Evolutionary conservation across 2,329 filamentous ascomycete genomes (phyloP), one percentile per base, ranked within the genome.

Genomic region (Anthostomella pinea): DNA sequence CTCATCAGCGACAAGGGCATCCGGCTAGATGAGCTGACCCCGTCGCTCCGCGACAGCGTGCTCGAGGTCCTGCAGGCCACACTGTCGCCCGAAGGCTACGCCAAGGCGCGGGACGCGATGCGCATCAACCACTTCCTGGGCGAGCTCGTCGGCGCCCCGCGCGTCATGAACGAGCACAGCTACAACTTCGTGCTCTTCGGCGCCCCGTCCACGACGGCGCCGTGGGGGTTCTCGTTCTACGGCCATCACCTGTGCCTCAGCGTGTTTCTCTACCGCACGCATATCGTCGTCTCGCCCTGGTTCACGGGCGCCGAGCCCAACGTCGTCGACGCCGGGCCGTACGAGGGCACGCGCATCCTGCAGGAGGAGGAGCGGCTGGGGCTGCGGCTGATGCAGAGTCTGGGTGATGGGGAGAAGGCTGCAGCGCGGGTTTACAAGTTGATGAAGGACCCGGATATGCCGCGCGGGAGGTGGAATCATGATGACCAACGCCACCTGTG

Each of bases 251-350:
- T 91, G 3, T 87, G 83, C 48, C 69, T 90, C 3, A 81, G 81
- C 51, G 71, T 85, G 15, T 84, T 89, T 54, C 69, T 89, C 37
- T 75, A 81, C 53, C 68, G 68, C 20, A 61, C 65, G 0, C 81
- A 87, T 57, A 79, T 88, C 32, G 66, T 87, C 28, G 69, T 87
- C 3, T 79, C 77, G 0, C 86, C 86, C 0, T 86, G 81, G 63
- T 91, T 91, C 61, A 87, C 83, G 0, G 86, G 86, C 36, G 86
- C 86, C 0, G 86, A 91, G 60, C 86, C 86, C 1, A 88, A 90
- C 51, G 53, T 81, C 22, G 85, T 89, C 49, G 85, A 89, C 46
- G 59, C 62, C 0, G 83, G 84, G 0, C 73, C 72, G 0, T 72
- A 79, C 57, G 63, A 64, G 2, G 85, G 84, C 6, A 85, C 80